Evolutionary conservation across 225 moss, liverwort and hornwort species (phyloP).

Genomic region (Pseudoscleropodium purum): DNA sequence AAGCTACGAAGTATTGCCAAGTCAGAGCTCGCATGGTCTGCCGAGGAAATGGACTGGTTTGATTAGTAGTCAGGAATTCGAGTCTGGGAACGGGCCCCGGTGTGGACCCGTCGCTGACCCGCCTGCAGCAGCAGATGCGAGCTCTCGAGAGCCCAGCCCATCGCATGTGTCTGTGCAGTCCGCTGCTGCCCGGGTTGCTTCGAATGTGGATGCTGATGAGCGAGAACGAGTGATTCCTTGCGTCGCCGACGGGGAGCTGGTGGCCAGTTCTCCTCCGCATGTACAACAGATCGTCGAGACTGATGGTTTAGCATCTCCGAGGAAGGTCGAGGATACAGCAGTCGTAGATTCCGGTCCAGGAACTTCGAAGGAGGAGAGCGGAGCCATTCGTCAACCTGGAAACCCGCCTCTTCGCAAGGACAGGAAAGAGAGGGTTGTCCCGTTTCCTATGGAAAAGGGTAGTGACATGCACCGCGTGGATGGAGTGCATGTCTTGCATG

Average conservation of each 20-base stretch:
- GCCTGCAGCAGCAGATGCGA: slow-evolving; percentile 7
- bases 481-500: slow-evolving; percentile 3
- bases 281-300: background rate
- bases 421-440: slow-evolving; percentile 8
- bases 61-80: slow-evolving; percentile 7
- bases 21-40: slow-evolving; percentile 15
- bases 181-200: background rate
- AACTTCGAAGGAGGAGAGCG: slow-evolving; percentile 3
- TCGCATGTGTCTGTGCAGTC: slow-evolving; percentile 4
- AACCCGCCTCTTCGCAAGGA: slow-evolving; percentile 1
- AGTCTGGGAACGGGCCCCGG: slow-evolving; percentile 1
- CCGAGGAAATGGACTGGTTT: slow-evolving; percentile 19
- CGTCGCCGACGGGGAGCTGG: background rate
- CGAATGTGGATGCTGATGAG: slow-evolving; percentile 1
- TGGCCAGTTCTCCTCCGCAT: background rate
- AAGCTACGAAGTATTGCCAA: slow-evolving; percentile 18
- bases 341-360: background rate
- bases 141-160: background rate
- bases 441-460: background rate
- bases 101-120: slow-evolving; percentile 3
- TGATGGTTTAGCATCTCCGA: background rate
- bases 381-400: background rate
- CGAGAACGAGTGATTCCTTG: background rate
- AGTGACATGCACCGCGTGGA: slow-evolving; percentile 7
- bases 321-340: background rate